Conservation (phyloP, 129 eudicot species). For the Centella asiatica region DNA sequence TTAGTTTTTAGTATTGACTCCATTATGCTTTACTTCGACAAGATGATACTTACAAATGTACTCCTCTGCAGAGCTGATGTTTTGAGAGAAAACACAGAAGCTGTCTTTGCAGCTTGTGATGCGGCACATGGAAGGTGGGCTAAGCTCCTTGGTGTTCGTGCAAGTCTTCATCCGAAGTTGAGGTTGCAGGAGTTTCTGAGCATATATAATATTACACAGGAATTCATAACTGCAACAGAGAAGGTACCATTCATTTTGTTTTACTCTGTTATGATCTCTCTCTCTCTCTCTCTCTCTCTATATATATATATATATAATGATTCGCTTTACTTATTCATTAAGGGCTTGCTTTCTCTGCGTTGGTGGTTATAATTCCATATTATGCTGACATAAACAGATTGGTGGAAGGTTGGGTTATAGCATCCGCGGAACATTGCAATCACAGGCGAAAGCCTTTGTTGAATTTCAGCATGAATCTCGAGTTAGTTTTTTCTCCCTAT, state of each 20-base stretch:
- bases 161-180: slow-evolving; percentile 73
- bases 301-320: too few relatives aligned
- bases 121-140: slow-evolving; percentile 99
- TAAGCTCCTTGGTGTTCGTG: slow-evolving; percentile 88
- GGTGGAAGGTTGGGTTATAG: slow-evolving; percentile 99
- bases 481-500: slow-evolving; percentile 32
- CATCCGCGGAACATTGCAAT: slow-evolving; percentile 90
- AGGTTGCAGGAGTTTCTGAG: slow-evolving; percentile 76
- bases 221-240: slow-evolving; percentile 81
- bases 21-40: too few relatives aligned
- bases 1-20: too few relatives aligned
- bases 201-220: slow-evolving; percentile 68
- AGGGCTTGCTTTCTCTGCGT: neutral
- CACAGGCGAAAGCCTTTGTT: slow-evolving; percentile 92
- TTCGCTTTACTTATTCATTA: neutral
- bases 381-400: slow-evolving; percentile 57
- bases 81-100: slow-evolving; percentile 89
- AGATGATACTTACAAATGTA: neutral
- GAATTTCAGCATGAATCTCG: slow-evolving; percentile 93
- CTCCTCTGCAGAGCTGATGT: slow-evolving; percentile 70
- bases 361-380: slow-evolving; percentile 20
- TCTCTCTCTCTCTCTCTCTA: neutral
- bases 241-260: slow-evolving; percentile 34
- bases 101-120: slow-evolving; percentile 91
- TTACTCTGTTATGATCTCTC: neutral